phyloP scores from a whole-genome alignment of 106 monocot genomes.

The Ottelia alismoides region DNA sequence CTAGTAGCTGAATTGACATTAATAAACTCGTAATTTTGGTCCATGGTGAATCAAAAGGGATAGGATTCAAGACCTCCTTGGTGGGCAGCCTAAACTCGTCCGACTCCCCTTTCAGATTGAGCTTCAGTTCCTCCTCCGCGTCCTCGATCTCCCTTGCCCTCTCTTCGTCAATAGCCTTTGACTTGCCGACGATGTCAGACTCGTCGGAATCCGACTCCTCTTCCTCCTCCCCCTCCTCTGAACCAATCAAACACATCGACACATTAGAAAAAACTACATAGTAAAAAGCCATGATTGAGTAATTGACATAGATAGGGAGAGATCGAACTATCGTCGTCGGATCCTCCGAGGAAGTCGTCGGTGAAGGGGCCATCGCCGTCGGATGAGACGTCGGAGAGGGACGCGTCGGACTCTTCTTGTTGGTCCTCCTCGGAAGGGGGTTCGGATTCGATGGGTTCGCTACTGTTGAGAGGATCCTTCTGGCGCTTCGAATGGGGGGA shows the following conservation, averaged over 20 bases:
- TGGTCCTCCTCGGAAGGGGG: slow-evolving; percentile 7
- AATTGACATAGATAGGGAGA: no score
- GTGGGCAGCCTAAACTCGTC: slow-evolving; percentile 92
- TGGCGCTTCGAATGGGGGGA: no score
- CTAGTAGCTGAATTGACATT: no score
- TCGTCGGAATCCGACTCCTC: slow-evolving; percentile 53
- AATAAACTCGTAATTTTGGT: no score
- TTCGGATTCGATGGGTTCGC: no score
- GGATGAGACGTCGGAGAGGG: slow-evolving; percentile 31
- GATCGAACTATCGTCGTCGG: slow-evolving; percentile 48
- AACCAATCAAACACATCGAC: slow-evolving; percentile 6
- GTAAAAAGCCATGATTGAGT: no score
- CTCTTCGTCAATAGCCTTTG: slow-evolving; percentile 55
- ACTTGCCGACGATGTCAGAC: slow-evolving; percentile 58
- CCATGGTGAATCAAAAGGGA: no score
- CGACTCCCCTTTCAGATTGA: slow-evolving; percentile 74
- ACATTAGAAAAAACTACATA: not conserved
- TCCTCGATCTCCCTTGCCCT: slow-evolving; percentile 43
- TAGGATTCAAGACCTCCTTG: no score
- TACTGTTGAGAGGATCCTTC: no score
- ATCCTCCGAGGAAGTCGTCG: slow-evolving; percentile 63
- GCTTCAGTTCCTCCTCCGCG: slow-evolving; percentile 52
- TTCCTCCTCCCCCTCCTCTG: slow-evolving; percentile 19
- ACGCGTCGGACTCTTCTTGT: slow-evolving; percentile 26
- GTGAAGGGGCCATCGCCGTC: slow-evolving; percentile 60